phyloP scores from a whole-genome alignment of 2,329 filamentous ascomycete species.

The Zalaria sp. region DNA sequence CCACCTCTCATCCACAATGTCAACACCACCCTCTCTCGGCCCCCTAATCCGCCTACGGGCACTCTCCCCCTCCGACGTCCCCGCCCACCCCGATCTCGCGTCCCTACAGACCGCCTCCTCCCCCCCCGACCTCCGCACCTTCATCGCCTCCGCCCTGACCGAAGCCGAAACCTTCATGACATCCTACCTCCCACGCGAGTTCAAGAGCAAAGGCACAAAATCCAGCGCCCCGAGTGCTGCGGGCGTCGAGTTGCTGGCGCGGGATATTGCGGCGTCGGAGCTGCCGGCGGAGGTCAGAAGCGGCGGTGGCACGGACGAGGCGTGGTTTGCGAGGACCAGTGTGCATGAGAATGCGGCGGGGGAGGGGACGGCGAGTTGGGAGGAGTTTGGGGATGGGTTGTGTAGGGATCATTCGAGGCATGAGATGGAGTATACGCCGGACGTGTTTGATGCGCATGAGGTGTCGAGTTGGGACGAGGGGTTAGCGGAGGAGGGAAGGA shows the following conservation, averaged over 20 bases:
- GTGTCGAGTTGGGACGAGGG: slow-evolving; percentile 28
- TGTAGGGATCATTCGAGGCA: slow-evolving; percentile 43
- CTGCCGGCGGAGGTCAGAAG: slow-evolving; percentile 18
- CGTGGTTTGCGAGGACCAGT: slow-evolving; percentile 51
- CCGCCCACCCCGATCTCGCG: slow-evolving; percentile 17
- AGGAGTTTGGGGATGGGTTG: slow-evolving; percentile 48
- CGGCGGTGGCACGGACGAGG: slow-evolving; percentile 26
- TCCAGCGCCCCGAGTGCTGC: slow-evolving; percentile 35
- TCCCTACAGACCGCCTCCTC: slow-evolving; percentile 17
- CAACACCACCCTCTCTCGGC: slow-evolving; percentile 5
- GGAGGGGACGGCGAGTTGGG: slow-evolving; percentile 44
- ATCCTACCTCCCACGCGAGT: slow-evolving; percentile 37
- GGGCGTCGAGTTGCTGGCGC: slow-evolving; percentile 39
- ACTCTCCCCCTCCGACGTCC: slow-evolving; percentile 16
- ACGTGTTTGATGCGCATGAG: slow-evolving; percentile 34
- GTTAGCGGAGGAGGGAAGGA: slow-evolving; percentile 10
- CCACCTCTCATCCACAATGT: too few relatives aligned
- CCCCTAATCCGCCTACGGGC: slow-evolving; percentile 18
- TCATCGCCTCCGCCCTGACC: slow-evolving; percentile 39
- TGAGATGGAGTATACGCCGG: slow-evolving; percentile 45
- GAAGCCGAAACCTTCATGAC: slow-evolving; percentile 48
- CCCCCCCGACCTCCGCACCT: slow-evolving; percentile 30
- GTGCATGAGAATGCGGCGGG: slow-evolving; percentile 40
- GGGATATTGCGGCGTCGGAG: slow-evolving; percentile 31
- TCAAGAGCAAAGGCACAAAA: slow-evolving; percentile 37